Conservation (phyloP, 2,329 filamentous ascomycete species). For the Epichloe aotearoae region DNA sequence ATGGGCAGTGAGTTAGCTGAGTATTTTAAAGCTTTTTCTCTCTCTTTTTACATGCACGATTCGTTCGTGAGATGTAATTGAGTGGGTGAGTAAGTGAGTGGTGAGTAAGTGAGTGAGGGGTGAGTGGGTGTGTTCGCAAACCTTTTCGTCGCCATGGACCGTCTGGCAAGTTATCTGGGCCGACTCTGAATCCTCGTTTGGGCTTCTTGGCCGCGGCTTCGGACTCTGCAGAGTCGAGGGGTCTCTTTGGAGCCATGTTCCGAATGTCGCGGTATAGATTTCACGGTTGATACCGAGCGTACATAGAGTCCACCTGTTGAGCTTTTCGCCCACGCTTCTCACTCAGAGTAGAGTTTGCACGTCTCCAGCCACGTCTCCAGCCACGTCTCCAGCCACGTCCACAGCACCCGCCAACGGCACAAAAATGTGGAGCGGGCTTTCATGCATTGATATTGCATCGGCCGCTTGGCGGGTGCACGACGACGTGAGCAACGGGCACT, state of each 20-base stretch:
- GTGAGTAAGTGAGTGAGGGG: no score
- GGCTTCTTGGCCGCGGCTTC: constrained; percentile 34
- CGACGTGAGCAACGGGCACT: background rate
- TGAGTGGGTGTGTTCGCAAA: constrained; percentile 12
- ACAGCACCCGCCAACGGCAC: background rate
- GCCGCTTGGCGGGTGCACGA: background rate
- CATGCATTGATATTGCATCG: background rate
- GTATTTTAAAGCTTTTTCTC: background rate
- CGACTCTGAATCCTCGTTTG: constrained; percentile 68
- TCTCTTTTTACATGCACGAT: background rate
- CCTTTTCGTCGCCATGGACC: constrained; percentile 74
- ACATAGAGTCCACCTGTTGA: no score
- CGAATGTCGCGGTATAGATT: background rate
- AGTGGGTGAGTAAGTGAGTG: background rate
- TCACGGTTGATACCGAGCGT: background rate
- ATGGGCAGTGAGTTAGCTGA: constrained; percentile 5
- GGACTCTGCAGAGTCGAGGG: constrained; percentile 15
- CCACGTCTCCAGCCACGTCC: no score
- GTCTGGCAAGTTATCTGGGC: constrained; percentile 81
- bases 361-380: no score
- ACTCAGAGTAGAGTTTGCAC: background rate
- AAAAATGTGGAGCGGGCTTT: background rate
- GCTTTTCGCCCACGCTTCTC: no score
- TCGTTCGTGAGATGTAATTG: background rate
- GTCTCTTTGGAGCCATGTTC: constrained; percentile 21